Percentiles rank a stretch among this genome's conserved stretches.
phyloP scores from a whole-genome alignment of 495 filamentous ascomycete genomes.

The Massariosphaeria phaeospora region DNA sequence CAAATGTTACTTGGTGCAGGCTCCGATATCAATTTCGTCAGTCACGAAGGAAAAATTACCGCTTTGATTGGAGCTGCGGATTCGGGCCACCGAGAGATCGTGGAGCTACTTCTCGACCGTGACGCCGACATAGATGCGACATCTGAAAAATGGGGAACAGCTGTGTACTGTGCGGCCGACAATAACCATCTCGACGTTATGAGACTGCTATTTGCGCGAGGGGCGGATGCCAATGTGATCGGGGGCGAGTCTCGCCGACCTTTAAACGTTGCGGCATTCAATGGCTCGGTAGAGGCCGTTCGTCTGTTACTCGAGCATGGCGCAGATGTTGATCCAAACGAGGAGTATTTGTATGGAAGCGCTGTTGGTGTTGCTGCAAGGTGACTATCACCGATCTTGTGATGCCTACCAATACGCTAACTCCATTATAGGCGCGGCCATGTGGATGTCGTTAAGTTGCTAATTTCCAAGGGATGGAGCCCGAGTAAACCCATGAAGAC shows the following conservation, averaged over 20 bases:
- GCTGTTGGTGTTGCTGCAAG: slow-evolving; percentile 13
- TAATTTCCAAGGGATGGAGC: slow-evolving; percentile 20
- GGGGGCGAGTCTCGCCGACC: slow-evolving; percentile 7
- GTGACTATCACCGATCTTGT: too few relatives aligned
- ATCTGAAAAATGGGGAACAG: slow-evolving; percentile 17
- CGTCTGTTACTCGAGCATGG: slow-evolving; percentile 17
- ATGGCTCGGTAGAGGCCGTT: slow-evolving; percentile 6
- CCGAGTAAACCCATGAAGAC: slow-evolving; percentile 11
- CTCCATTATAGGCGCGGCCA: too few relatives aligned
- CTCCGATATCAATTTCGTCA: slow-evolving; percentile 5
- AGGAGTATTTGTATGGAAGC: slow-evolving; percentile 16
- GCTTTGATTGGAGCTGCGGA: slow-evolving; percentile 40
- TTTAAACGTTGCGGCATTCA: slow-evolving; percentile 13
- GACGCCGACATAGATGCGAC: slow-evolving; percentile 36
- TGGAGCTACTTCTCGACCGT: slow-evolving; percentile 32
- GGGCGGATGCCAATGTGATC: slow-evolving; percentile 13
- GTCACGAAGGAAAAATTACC: neutral
- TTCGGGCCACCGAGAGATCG: slow-evolving; percentile 30
- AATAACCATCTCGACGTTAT: slow-evolving; percentile 1
- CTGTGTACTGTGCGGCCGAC: slow-evolving; percentile 15
- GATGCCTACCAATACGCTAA: too few relatives aligned
- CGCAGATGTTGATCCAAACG: slow-evolving; percentile 23
- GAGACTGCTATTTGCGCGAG: slow-evolving; percentile 8
- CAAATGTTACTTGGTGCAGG: slow-evolving; percentile 8
- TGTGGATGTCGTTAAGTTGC: slow-evolving; percentile 12